Evolutionary conservation across 2,329 filamentous ascomycete genomes (phyloP).

Genomic region (Epichloe elymi): DNA sequence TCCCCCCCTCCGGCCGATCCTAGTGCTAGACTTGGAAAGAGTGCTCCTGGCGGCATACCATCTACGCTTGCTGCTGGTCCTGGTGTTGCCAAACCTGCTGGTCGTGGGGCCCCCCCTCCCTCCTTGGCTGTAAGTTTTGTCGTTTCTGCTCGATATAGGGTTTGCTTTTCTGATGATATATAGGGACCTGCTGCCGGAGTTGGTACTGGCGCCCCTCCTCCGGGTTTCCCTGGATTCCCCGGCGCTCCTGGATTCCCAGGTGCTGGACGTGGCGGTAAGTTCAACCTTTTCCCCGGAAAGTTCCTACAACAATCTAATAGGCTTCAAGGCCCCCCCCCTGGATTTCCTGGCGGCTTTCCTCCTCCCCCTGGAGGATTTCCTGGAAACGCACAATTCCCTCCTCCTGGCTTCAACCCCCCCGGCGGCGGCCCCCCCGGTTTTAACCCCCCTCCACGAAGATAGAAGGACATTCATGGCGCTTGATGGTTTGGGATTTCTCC

Average conservation of each 20-base stretch:
- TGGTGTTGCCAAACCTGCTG: conserved; percentile 82
- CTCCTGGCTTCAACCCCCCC: conserved; percentile 15
- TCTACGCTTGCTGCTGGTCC: conserved; percentile 69
- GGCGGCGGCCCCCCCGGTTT: conserved; percentile 46
- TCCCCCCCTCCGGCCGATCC: conserved; percentile 92
- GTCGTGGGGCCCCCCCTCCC: conserved; percentile 55
- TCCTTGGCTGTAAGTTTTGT: conserved; percentile 55
- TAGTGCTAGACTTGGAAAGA: conserved; percentile 73
- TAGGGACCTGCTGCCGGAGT: conserved; percentile 76
- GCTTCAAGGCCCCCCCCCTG: conserved; percentile 31
- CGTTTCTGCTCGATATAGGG: not conserved
- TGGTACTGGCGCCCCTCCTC: conserved; percentile 57
- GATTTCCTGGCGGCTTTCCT: conserved; percentile 36
- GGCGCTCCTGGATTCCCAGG: conserved; percentile 32
- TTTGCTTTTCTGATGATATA: conserved; percentile 10
- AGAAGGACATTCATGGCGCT: conserved; percentile 16
- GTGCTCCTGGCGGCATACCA: conserved; percentile 52
- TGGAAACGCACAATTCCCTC: conserved; percentile 9
- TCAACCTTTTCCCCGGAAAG: conserved; percentile 4
- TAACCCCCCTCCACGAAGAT: conserved; percentile 58
- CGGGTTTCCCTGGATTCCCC: conserved; percentile 40
- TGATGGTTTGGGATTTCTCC: conserved; percentile 13
- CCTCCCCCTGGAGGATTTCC: conserved; percentile 30
- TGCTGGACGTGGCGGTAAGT: conserved; percentile 44
- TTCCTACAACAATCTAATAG: conserved; percentile 18